These are phyloP conservation scores for Moesziomyces parantarcticus DNA, from an alignment of 1,284 basidiomycete species.

Conservation along the genomic window DNA sequence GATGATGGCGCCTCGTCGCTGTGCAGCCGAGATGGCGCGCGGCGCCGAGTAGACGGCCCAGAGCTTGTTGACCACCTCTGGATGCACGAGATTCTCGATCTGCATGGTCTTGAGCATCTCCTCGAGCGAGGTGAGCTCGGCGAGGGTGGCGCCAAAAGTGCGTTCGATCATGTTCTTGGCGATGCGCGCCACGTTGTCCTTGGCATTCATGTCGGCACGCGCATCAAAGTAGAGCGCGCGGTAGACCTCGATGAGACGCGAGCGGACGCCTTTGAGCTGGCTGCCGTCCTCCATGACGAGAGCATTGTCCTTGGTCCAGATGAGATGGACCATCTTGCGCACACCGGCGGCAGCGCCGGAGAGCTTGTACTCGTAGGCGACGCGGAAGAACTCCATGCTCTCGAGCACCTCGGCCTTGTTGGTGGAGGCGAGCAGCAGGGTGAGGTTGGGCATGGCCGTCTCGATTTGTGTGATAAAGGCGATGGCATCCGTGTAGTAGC, in stretches of 20 bases:
- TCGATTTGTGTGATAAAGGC: constrained; percentile 87
- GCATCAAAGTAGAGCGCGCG: constrained; percentile 83
- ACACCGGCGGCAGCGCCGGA: constrained; percentile 76
- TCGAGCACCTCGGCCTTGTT: constrained; percentile 94
- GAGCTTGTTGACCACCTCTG: constrained; percentile 86
- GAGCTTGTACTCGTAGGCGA: constrained; percentile 85
- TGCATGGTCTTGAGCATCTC: constrained; percentile 96
- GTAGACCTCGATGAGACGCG: constrained; percentile 89
- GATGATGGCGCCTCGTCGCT: constrained; percentile 91
- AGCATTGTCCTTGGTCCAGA: constrained; percentile 95
- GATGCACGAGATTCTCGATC: constrained; percentile 80
- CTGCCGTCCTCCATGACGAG: constrained; percentile 81
- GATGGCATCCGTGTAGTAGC: constrained; percentile 88
- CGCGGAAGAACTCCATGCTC: constrained; percentile 92
- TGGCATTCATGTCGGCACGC: constrained; percentile 73
- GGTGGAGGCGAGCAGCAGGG: constrained; percentile 85
- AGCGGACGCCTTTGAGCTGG: constrained; percentile 87
- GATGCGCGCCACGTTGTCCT: constrained; percentile 90
- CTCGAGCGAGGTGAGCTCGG: constrained; percentile 94
- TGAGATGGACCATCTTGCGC: constrained; percentile 95
- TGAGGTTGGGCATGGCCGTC: constrained; percentile 78
- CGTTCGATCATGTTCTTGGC: constrained; percentile 90
- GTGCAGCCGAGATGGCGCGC: constrained; percentile 74
- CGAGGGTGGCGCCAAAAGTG: constrained; percentile 78
- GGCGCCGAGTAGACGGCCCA: constrained; percentile 86